These are phyloP conservation scores for Albugo laibachii DNA, from an alignment of 352 stramenopile genomes.

Conservation along the genomic window DNA sequence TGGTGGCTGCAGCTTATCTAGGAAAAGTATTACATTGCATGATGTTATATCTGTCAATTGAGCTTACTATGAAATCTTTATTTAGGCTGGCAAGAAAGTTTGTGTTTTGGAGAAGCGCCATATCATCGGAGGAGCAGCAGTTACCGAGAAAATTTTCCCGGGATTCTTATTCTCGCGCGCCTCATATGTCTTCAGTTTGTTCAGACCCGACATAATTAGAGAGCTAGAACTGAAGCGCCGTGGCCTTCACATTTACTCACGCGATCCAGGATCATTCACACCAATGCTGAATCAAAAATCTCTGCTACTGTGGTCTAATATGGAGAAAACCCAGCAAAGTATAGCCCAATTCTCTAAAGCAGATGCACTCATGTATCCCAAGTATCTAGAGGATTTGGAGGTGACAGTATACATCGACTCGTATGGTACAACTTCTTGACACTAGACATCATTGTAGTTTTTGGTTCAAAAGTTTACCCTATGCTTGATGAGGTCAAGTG, in stretches of 20 bases:
- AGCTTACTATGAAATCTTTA: background rate
- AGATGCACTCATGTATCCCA: constrained; percentile 60
- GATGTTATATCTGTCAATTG: no score
- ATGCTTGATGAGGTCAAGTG: constrained; percentile 53
- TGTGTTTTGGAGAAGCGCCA: constrained; percentile 77
- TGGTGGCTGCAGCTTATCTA: constrained; percentile 77
- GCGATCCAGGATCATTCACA: constrained; percentile 78
- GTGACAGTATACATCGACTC: no score
- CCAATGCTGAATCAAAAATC: constrained; percentile 52
- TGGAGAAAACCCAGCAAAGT: constrained; percentile 46
- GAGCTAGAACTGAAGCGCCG: constrained; percentile 69
- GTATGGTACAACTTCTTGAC: no score
- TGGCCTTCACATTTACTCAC: constrained; percentile 51
- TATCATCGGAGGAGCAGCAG: constrained; percentile 70
- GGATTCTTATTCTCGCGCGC: constrained; percentile 82
- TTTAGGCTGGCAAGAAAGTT: constrained; percentile 58
- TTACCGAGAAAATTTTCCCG: constrained; percentile 82
- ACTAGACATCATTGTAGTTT: constrained; percentile 11
- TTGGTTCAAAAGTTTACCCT: constrained; percentile 64
- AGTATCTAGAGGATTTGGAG: constrained; percentile 68
- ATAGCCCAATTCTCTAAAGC: constrained; percentile 74
- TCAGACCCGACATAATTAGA: constrained; percentile 77
- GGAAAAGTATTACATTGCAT: no score
- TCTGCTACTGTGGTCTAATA: constrained; percentile 62
- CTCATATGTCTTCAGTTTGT: constrained; percentile 82